Evolutionary conservation across 2,329 filamentous ascomycete genomes (phyloP), one percentile per base, ranked within the genome.

Genomic region (Calonectria hongkongensis): DNA sequence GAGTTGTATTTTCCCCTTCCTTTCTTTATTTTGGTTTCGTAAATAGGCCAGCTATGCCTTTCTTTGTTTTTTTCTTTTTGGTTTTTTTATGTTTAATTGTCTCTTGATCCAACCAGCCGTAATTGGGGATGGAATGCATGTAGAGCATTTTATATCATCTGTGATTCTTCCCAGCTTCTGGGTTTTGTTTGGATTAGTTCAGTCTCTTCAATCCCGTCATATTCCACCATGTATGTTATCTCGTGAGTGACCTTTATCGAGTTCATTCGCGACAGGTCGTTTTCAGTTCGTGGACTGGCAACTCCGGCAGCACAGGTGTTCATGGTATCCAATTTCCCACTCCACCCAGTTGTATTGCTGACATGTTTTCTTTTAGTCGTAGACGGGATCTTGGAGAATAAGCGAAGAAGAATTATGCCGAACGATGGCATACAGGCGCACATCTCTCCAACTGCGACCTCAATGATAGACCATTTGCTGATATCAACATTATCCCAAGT

Each of bases 181-280:
- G 21, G 13, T 39, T 60, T 60, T 7, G 21, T 3, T 16, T 39
- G n/a, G 25, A 27, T 25, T 9, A 60, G 33, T 27, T 15, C 15
- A 18, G 54, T 12, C 5, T 25, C n/a, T 16, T 60, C 25, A 10
- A 13, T 27, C 15, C 54, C 54, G 12, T 60, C 54, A 28, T 60
- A 60, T 60, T 60, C 54, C 21, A 60, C 54, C 16, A 41, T 21
- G 16, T 60, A 41, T 2, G 9, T n/a, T 41, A 60, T 41, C 41
- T 60, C 54, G 25, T 27, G 54, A 3, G 54, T 60, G n/a, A 60
- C 54, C 15, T 60, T 60, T 12, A 60, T 60, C 6, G 54, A 60
- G 21, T 12, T 15, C 13, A 18, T 41, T 60, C 54, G 33, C 2
- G 33, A 27, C 15, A 60, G 6, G 7, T 60, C 54, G 5, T 56